Base-by-base conservation (phyloP, 2,329 filamentous ascomycete genomes). In the Diplodia mutila region DNA sequence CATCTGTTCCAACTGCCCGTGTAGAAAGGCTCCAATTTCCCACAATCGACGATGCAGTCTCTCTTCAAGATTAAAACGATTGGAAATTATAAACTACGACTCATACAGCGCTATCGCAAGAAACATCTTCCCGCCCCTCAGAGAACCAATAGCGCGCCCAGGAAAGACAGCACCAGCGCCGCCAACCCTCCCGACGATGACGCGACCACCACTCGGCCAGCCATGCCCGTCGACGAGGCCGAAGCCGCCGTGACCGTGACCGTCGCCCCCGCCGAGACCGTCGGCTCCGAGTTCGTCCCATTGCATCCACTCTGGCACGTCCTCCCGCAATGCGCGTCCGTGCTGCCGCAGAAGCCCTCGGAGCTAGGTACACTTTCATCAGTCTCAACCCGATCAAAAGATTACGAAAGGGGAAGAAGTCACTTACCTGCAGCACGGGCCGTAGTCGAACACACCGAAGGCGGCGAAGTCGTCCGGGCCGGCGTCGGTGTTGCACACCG, bases 221-320 rank as follows among this genome's bases (percentile, higher is more conserved):
- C 61, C 61, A 64, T 14, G n/a, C 61, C 61, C 6, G 46, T 52
- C 14, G 61, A 37, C 12, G 46, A 39, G 3, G 21, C 34, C 37
- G 61, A 49, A 16, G 34, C 16, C 51, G 32, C 55, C 9, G 65
- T 67, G 8, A 64, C 66, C 32, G 66, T 67, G 0, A 55, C 66
- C 1, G 66, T 67, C 5, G 51, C 57, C 2, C 9, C 49, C 14
- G 34, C 49, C 21, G 63, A 37, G n/a, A 12, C 27, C 32, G 55
- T 53, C 4, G 29, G 25, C 9, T 54, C 59, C 11, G 57, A n/a
- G 16, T 49, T 21, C 5, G 37, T 37, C 2, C 49, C 66, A 46
- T 55, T 27, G 37, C 66, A 67, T 8, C 66, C 66, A 29, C 57
- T 67, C 59, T 67, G 66, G 39, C 66, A 67, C 6, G 49, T 39